These are phyloP conservation scores for Kuraishia molischiana DNA, from an alignment of 805 yeast species.

Conservation along the genomic window DNA sequence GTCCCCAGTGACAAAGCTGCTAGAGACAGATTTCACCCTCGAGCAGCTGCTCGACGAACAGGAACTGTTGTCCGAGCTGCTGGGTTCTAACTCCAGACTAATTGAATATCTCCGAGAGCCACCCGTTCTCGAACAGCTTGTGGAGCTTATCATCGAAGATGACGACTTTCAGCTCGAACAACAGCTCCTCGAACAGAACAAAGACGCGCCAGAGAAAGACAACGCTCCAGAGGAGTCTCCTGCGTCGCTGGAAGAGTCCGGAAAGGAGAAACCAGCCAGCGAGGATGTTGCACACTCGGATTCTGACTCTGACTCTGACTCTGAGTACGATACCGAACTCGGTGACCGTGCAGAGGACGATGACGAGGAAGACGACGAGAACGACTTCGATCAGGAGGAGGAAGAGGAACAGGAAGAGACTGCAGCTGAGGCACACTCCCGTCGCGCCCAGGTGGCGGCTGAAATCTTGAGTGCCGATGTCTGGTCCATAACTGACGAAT, in stretches of 20 bases:
- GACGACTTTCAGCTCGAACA: slow-evolving; percentile 28
- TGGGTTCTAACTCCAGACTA: slow-evolving; percentile 64
- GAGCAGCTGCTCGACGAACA: slow-evolving; percentile 66
- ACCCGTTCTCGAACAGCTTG: slow-evolving; percentile 56
- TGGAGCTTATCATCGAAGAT: slow-evolving; percentile 53
- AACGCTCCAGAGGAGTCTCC: slow-evolving; percentile 17
- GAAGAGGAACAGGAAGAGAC: slow-evolving; percentile 21
- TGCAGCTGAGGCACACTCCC: slow-evolving; percentile 21
- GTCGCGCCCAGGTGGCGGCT: slow-evolving; percentile 63
- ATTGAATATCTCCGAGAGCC: slow-evolving; percentile 76
- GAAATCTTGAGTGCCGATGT: slow-evolving; percentile 88
- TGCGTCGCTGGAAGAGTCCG: slow-evolving; percentile 7
- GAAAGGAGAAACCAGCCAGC: slow-evolving; percentile 6
- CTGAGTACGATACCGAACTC: slow-evolving; percentile 3
- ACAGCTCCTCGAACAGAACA: slow-evolving; percentile 11
- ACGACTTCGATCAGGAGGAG: slow-evolving; percentile 17
- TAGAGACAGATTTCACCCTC: slow-evolving; percentile 35
- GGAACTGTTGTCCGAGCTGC: slow-evolving; percentile 62
- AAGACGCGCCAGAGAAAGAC: slow-evolving; percentile 6
- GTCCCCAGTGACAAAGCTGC: slow-evolving; percentile 45
- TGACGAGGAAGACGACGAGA: slow-evolving; percentile 12
- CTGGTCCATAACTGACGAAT: slow-evolving; percentile 87
- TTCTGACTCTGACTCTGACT: slow-evolving; percentile 11
- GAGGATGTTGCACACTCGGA: slow-evolving; percentile 11
- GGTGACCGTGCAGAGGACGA: background rate